Conservation (phyloP, 192 early-diverging fungal genomes). For the Entomortierella parvispora region DNA sequence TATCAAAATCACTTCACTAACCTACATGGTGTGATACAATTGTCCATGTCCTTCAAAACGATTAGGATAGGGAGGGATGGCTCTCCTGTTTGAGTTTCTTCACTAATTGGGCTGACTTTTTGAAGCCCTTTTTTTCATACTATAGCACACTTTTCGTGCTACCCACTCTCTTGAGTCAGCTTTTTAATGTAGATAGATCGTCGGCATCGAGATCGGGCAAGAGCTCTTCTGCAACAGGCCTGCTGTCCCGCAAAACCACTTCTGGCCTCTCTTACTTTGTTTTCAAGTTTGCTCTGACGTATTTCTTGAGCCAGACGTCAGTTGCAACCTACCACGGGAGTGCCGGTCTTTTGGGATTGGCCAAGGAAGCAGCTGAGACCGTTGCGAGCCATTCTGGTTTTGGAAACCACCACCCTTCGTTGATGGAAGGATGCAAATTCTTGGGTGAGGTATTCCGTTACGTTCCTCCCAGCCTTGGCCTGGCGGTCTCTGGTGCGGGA, state of each 20-base stretch:
- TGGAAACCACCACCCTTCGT: not conserved
- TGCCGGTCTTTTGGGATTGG: not conserved
- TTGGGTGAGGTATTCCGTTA: constrained; percentile 19
- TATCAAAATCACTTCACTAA: too few relatives aligned
- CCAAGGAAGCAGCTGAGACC: constrained; percentile 7
- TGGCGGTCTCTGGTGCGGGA: constrained; percentile 14
- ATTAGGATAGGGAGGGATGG: not conserved
- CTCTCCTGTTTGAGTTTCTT: constrained; percentile 8
- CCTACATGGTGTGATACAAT: too few relatives aligned
- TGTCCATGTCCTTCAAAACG: too few relatives aligned
- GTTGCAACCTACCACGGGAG: not conserved
- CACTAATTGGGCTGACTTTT: constrained; percentile 13
- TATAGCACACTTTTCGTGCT: constrained; percentile 16
- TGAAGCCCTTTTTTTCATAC: constrained; percentile 20
- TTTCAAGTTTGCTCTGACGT: constrained; percentile 36
- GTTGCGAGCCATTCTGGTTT: not conserved
- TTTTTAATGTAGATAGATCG: constrained; percentile 16
- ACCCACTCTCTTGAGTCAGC: constrained; percentile 22
- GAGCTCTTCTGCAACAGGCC: not conserved
- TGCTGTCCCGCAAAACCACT: constrained; percentile 9
- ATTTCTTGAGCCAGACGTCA: constrained; percentile 9
- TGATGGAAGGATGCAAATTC: constrained; percentile 11
- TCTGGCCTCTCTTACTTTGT: constrained; percentile 25
- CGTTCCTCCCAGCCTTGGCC: constrained; percentile 3
- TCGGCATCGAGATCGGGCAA: not conserved